These are phyloP conservation scores for Rosa lucieae DNA, from an alignment of 306 rosid species.

Conservation along the genomic window DNA sequence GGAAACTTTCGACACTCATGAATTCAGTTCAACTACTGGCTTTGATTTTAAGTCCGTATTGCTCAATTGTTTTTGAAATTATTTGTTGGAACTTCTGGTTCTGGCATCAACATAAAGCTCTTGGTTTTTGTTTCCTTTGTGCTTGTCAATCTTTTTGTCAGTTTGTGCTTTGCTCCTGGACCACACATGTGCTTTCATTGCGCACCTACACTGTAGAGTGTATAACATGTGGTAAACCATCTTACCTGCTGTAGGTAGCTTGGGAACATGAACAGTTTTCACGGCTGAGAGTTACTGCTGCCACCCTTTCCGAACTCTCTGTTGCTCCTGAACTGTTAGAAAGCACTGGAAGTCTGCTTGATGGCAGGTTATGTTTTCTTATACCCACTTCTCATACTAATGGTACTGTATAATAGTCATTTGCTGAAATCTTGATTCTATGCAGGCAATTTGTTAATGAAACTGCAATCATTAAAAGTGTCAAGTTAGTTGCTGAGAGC, in stretches of 20 bases:
- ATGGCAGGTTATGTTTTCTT: conserved; percentile 61
- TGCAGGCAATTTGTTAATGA: conserved; percentile 75
- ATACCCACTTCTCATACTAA: conserved; percentile 18
- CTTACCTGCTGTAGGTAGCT: conserved; percentile 81
- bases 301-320: conserved; percentile 81
- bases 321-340: conserved; percentile 83
- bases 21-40: background rate
- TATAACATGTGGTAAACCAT: conserved; percentile 40
- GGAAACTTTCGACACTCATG: background rate
- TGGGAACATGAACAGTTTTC: conserved; percentile 99
- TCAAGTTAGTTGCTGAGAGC: conserved; percentile 93
- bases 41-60: background rate
- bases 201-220: conserved; percentile 18
- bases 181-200: background rate
- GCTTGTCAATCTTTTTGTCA: background rate
- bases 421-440: conserved; percentile 40
- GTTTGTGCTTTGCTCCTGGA: background rate
- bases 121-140: background rate
- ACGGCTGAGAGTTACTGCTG: conserved; percentile 95
- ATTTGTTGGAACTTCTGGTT: background rate
- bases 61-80: background rate
- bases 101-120: background rate
- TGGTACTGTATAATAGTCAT: conserved; percentile 12
- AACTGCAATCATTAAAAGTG: conserved; percentile 67
- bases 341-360: conserved; percentile 82